Percentiles rank a stretch among this genome's conserved stretches.
phyloP scores from a whole-genome alignment of 345 rosid genomes.

The Acer yangbiense region DNA sequence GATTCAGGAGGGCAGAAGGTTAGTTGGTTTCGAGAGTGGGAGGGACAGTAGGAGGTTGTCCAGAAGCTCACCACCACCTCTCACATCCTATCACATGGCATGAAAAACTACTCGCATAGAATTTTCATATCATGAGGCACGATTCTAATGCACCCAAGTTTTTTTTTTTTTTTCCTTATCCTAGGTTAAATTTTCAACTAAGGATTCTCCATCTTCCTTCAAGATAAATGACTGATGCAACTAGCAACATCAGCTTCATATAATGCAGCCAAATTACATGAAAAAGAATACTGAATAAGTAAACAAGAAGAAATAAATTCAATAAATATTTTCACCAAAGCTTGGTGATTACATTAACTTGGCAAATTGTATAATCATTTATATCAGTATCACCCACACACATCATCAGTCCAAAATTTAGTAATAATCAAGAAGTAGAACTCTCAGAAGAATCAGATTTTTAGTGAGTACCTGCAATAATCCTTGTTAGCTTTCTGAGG shows the following conservation, averaged over 20 bases:
- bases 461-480: conserved; percentile 53
- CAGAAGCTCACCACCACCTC: conserved; percentile 8
- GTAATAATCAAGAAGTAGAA: not conserved
- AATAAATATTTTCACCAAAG: not conserved
- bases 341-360: not conserved
- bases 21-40: conserved; percentile 43
- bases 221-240: too few species aligned
- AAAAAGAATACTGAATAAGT: too few species aligned
- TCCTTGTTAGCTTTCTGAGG: conserved; percentile 57
- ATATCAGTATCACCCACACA: not conserved
- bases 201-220: not conserved
- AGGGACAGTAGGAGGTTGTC: conserved; percentile 63
- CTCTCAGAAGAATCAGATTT: not conserved
- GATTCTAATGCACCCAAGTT: too few species aligned
- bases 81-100: too few species aligned
- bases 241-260: too few species aligned
- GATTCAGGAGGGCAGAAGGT: conserved; percentile 59
- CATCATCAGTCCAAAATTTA: not conserved
- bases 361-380: not conserved
- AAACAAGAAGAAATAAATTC: not conserved
- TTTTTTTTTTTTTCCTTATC: too few species aligned
- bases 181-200: too few species aligned
- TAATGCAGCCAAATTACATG: too few species aligned
- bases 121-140: too few species aligned
- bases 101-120: too few species aligned